These are phyloP conservation scores for Cymbopogon citratus DNA, from an alignment of 176 grass and related monocot genomes.

Conservation along the genomic window DNA sequence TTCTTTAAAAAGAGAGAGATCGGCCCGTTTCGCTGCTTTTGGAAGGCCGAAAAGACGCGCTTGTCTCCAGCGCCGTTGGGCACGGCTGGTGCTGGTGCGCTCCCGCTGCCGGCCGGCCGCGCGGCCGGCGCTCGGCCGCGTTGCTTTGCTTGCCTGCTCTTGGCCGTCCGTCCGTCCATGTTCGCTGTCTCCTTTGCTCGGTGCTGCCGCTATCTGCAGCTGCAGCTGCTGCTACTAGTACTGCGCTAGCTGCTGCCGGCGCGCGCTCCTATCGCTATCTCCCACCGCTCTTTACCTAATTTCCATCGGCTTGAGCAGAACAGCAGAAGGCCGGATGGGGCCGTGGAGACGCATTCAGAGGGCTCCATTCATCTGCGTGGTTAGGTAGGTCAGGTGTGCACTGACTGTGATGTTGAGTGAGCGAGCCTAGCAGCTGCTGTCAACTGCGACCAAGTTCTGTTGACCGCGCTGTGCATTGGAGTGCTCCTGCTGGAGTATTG, in stretches of 20 bases:
- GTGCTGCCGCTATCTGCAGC: background rate
- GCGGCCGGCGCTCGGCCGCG: background rate
- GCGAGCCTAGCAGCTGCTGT: background rate
- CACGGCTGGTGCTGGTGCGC: background rate
- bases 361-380: background rate
- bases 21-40: constrained; percentile 19
- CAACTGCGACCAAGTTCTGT: background rate
- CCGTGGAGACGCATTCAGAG: background rate
- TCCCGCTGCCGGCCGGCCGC: background rate
- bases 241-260: background rate
- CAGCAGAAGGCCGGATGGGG: background rate
- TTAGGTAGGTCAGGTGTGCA: constrained; percentile 29
- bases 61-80: constrained; percentile 16
- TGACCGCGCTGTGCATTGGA: background rate
- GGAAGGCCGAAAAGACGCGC: constrained; percentile 39
- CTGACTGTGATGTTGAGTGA: constrained; percentile 4
- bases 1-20: background rate
- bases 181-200: constrained; percentile 13
- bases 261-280: background rate
- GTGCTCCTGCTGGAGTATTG: background rate
- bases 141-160: background rate
- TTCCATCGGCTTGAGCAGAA: constrained; percentile 18
- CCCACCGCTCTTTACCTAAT: constrained; percentile 34
- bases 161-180: background rate
- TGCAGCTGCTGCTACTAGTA: constrained; percentile 3